These are phyloP conservation scores for Boletus huronensis DNA, from an alignment of 768 basidiomycete species.

Conservation along the genomic window DNA sequence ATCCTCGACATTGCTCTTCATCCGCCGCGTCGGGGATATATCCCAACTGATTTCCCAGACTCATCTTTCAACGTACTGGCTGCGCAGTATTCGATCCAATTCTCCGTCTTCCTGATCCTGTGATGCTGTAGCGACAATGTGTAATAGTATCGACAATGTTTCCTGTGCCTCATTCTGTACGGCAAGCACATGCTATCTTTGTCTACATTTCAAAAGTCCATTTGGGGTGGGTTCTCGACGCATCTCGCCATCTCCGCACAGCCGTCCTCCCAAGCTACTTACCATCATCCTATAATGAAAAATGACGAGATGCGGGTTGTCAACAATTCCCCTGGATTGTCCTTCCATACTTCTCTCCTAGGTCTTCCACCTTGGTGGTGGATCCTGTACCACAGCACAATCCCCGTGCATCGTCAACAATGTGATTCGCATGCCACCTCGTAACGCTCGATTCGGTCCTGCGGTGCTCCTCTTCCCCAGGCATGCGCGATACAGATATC, in stretches of 20 bases:
- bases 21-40: background rate
- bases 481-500: conserved; percentile 8
- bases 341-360: conserved; percentile 26
- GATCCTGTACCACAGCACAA: conserved; percentile 25
- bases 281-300: conserved; percentile 19
- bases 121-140: conserved; percentile 14
- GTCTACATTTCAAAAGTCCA: conserved; percentile 13
- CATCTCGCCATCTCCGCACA: conserved; percentile 27
- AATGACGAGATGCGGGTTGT: conserved; percentile 23
- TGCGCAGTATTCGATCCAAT: background rate
- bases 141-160: conserved; percentile 1
- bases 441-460: conserved; percentile 5
- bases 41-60: background rate
- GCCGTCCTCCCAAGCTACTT: conserved; percentile 11
- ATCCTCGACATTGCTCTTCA: background rate
- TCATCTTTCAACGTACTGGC: background rate
- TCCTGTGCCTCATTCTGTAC: conserved; percentile 18
- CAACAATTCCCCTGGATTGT: conserved; percentile 20
- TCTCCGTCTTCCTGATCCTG: conserved; percentile 11
- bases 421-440: conserved; percentile 19
- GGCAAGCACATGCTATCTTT: conserved; percentile 3
- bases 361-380: conserved; percentile 16
- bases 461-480: conserved; percentile 4
- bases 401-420: conserved; percentile 15
- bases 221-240: conserved; percentile 13